Conservation (phyloP, 768 basidiomycete genomes). For the Gelatoporia subvermispora region DNA sequence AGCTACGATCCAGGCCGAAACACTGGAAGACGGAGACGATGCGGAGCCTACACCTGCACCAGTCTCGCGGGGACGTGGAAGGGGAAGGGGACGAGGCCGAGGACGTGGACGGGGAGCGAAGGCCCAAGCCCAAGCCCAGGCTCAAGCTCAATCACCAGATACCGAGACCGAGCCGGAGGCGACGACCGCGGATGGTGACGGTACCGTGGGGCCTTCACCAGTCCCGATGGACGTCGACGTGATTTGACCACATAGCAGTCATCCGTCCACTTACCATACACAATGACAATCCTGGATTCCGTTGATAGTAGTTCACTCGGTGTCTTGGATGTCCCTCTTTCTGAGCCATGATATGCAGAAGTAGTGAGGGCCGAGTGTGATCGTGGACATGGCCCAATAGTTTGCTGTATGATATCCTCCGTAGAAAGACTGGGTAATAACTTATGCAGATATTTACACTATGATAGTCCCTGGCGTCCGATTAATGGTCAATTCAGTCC, state of each 20-base stretch:
- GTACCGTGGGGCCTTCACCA: not conserved
- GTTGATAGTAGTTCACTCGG: too few species aligned
- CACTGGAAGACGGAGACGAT: constrained; percentile 33
- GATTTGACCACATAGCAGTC: not conserved
- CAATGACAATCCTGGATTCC: too few species aligned
- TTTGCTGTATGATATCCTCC: too few species aligned
- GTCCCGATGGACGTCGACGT: constrained; percentile 12
- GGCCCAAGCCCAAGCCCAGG: not conserved
- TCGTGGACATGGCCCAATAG: too few species aligned
- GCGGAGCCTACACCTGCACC: constrained; percentile 21
- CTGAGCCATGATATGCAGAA: too few species aligned
- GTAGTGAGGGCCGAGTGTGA: too few species aligned
- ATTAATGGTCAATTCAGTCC: not conserved
- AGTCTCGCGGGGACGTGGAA: constrained; percentile 26
- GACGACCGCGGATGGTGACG: constrained; percentile 11
- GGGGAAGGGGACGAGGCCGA: constrained; percentile 29
- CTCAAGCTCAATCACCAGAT: too few species aligned
- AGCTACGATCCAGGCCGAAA: constrained; percentile 11
- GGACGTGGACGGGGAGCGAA: constrained; percentile 19
- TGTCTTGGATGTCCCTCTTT: too few species aligned
- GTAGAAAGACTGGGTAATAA: too few species aligned
- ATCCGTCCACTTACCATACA: too few species aligned
- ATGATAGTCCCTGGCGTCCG: not conserved
- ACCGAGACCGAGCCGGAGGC: constrained; percentile 13
- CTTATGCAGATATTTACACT: not conserved